Evolutionary conservation across 2,329 filamentous ascomycete genomes (phyloP).

Genomic region (Fusarium succisae): DNA sequence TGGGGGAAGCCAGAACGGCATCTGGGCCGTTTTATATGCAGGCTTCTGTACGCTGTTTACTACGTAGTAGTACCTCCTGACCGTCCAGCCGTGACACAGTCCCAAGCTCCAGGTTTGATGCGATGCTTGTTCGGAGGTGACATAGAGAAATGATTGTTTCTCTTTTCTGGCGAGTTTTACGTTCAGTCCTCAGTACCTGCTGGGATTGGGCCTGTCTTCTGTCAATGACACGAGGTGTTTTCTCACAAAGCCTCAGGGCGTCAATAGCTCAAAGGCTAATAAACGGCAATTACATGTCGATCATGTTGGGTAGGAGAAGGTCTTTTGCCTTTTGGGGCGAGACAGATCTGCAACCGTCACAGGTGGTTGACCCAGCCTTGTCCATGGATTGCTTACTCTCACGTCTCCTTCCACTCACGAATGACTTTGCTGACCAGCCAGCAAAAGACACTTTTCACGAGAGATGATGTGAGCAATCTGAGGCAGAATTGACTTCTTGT

Average conservation of each 20-base stretch:
- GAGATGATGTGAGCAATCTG: neutral
- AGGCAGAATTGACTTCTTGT: constrained; percentile 7
- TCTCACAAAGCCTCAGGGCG: neutral
- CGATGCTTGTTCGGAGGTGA: neutral
- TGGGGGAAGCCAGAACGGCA: constrained; percentile 18
- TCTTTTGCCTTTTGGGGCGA: constrained; percentile 18
- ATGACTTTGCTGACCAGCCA: constrained; percentile 14
- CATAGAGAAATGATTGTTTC: neutral
- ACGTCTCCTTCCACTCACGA: neutral
- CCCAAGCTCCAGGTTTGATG: neutral
- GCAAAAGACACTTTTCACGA: constrained; percentile 5
- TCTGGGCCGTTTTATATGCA: constrained; percentile 23
- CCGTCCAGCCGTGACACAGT: constrained; percentile 11
- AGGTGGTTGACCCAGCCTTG: constrained; percentile 13
- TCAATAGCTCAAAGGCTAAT: constrained; percentile 3
- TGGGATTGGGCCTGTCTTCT: neutral
- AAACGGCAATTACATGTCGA: constrained; percentile 12
- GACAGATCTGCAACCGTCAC: constrained; percentile 37
- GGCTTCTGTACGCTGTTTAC: constrained; percentile 7
- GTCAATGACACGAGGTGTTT: neutral
- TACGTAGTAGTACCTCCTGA: constrained; percentile 2
- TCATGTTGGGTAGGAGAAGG: constrained; percentile 13
- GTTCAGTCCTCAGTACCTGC: neutral
- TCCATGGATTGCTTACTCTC: constrained; percentile 25
- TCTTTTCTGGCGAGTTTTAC: neutral